Percentiles rank a stretch among this genome's conserved stretches.
Evolutionary conservation across 768 basidiomycete genomes (phyloP).

Genomic region (Gloeopeniophorella convolvens): DNA sequence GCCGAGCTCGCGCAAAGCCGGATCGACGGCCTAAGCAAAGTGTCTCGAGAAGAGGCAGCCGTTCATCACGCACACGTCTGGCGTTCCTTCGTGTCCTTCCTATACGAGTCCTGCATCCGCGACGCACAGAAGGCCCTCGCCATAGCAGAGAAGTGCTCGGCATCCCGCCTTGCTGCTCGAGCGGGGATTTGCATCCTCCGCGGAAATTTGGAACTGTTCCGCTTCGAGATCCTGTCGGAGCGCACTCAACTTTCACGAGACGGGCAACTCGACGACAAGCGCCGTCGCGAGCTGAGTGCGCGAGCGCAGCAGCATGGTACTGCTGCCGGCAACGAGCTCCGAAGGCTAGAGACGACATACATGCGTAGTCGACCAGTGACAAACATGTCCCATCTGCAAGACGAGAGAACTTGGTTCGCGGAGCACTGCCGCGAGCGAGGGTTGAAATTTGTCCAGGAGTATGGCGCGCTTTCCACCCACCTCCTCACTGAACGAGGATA

Average conservation of each 20-base stretch:
- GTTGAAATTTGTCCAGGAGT: slow-evolving; percentile 21
- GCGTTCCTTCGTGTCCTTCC: slow-evolving; percentile 22
- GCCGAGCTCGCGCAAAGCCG: slow-evolving; percentile 28
- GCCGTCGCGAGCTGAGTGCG: not conserved
- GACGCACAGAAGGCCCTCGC: slow-evolving; percentile 24
- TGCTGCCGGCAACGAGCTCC: not conserved
- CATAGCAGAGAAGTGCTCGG: slow-evolving; percentile 24
- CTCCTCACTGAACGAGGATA: slow-evolving; percentile 20
- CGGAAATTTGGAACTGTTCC: slow-evolving; percentile 25
- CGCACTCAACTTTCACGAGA: slow-evolving; percentile 3
- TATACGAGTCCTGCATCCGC: slow-evolving; percentile 24
- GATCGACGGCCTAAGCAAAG: slow-evolving; percentile 13
- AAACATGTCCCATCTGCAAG: slow-evolving; percentile 12
- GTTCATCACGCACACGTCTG: slow-evolving; percentile 18
- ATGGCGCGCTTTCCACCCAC: slow-evolving; percentile 19
- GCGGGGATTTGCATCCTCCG: slow-evolving; percentile 22
- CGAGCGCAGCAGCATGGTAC: not conserved
- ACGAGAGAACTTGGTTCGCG: slow-evolving; percentile 25
- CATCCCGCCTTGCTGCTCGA: slow-evolving; percentile 26
- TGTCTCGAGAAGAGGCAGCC: slow-evolving; percentile 2
- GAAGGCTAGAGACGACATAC: slow-evolving; percentile 14
- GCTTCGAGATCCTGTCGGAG: slow-evolving; percentile 21
- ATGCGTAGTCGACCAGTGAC: slow-evolving; percentile 22
- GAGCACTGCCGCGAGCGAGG: slow-evolving; percentile 24
- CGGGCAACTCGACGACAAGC: not conserved